Evolutionary conservation across 805 yeast genomes (phyloP), one percentile per base, ranked within the genome.

Genomic region (Saturnispora silvae): DNA sequence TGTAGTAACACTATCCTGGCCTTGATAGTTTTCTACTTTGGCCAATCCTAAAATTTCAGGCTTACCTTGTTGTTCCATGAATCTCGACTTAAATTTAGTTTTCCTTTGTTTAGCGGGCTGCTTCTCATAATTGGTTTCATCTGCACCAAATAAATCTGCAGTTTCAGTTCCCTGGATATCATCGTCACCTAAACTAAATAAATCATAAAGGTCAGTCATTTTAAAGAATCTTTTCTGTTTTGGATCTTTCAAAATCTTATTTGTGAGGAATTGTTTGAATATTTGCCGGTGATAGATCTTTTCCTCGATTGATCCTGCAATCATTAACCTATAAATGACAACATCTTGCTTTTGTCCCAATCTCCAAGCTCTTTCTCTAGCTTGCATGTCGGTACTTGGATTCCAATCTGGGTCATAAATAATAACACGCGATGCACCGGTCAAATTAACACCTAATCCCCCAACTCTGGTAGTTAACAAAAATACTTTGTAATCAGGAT

Each of bases 401-500:
- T 89, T 89, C 98, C 98, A 89, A 58, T 92, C 97, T 0, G 98
- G 98, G 51, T 89, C 98, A 54, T 72, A 89, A 13, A 89, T 89
- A 17, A 89, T 84, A 10, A 89, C 96, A 31, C 97, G 63, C 46
- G 86, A 86, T 0, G 98, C 97, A 3, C 97, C 97, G 0, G 96
- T 89, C 32, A 89, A 57, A 55, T 89, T 89, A 2, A 89, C 83
- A 16, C 98, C 98, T 28, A 92, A 62, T 0, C 98, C 98, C 16
- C 98, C 98, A 5, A 92, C 98, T 50, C 89, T 74, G 0, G 98
- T 92, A 0, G 98, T 92, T 27, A 92, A 61, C 17, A 92, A 57
- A 54, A 92, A 92, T 2, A 92, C 72, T 34, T 67, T 61, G 40
- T 72, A 72, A 22, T 59, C 52, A 1, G 67, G 63, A 44, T 77